Evolutionary conservation across 495 filamentous ascomycete species (phyloP).

Genomic region (Neohortaea acidophila): DNA sequence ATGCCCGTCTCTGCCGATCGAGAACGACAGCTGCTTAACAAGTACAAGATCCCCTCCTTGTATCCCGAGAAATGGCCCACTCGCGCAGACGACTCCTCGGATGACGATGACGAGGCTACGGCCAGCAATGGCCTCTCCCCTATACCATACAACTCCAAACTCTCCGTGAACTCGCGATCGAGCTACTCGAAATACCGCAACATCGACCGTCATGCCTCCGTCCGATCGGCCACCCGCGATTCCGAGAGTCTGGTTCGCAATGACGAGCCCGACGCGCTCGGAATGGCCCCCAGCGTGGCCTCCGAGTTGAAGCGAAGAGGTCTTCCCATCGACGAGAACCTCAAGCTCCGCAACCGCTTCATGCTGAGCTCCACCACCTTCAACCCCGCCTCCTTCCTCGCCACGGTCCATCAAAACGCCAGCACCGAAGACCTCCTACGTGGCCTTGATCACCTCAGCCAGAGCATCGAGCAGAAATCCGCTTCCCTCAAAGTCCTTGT

Average conservation of each 20-base stretch:
- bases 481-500: slow-evolving; percentile 89
- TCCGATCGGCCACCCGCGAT: slow-evolving; percentile 42
- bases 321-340: slow-evolving; percentile 72
- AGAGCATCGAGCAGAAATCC: slow-evolving; percentile 92
- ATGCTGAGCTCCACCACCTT: slow-evolving; percentile 90
- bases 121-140: background rate
- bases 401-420: slow-evolving; percentile 71
- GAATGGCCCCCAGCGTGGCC: slow-evolving; percentile 68
- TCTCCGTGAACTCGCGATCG: slow-evolving; percentile 28
- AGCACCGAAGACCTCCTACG: slow-evolving; percentile 63
- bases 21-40: slow-evolving; percentile 63
- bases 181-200: slow-evolving; percentile 72
- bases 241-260: slow-evolving; percentile 64
- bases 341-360: slow-evolving; percentile 69
- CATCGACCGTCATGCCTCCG: slow-evolving; percentile 57
- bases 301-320: slow-evolving; percentile 58
- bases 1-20: slow-evolving; percentile 35
- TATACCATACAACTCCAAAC: background rate
- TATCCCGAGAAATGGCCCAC: slow-evolving; percentile 78
- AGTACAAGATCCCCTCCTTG: slow-evolving; percentile 71
- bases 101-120: slow-evolving; percentile 35
- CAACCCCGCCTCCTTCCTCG: slow-evolving; percentile 78
- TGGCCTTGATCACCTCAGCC: slow-evolving; percentile 67
- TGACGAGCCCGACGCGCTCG: slow-evolving; percentile 85
- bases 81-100: slow-evolving; percentile 47